phyloP scores from a whole-genome alignment of 495 filamentous ascomycete species.

The Xylaria cubensis region DNA sequence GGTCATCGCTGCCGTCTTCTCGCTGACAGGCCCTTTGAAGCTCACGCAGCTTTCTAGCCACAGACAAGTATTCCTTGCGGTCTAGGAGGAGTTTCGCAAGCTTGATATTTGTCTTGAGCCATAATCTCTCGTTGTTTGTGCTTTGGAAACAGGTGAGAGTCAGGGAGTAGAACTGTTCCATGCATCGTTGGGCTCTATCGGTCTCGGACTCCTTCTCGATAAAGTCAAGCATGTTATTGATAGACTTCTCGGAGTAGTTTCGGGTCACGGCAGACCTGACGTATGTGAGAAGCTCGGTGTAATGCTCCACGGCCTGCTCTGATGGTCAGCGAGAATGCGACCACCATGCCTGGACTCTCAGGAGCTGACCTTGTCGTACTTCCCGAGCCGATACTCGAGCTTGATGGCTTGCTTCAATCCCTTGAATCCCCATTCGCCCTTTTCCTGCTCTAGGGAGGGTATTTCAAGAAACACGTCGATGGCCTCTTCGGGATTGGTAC shows the following conservation, averaged over 20 bases:
- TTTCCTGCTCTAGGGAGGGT: conserved; percentile 80
- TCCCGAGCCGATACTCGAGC: conserved; percentile 85
- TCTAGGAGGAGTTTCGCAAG: conserved; percentile 89
- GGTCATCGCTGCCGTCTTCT: conserved; percentile 89
- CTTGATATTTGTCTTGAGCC: conserved; percentile 99
- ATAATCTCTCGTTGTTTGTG: conserved; percentile 96
- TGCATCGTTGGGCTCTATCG: conserved; percentile 77
- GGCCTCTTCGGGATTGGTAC: conserved; percentile 82
- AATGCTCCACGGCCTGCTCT: conserved; percentile 88
- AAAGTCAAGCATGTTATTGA: conserved; percentile 99
- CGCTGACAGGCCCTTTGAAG: conserved; percentile 88
- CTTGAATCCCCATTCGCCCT: conserved; percentile 99
- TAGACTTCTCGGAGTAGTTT: conserved; percentile 98
- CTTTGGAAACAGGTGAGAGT: conserved; percentile 94
- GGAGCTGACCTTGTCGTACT: conserved; percentile 76
- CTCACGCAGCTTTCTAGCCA: conserved; percentile 85
- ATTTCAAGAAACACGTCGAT: conserved; percentile 90
- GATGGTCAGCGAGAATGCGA: background rate
- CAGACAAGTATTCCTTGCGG: conserved; percentile 81
- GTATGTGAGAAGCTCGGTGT: conserved; percentile 93
- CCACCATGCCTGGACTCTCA: background rate
- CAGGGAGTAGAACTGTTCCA: conserved; percentile 94
- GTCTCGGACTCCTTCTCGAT: conserved; percentile 93
- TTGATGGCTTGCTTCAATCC: conserved; percentile 98
- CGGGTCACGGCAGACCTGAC: conserved; percentile 96